Percentiles rank a stretch among this genome's conserved stretches.
Evolutionary conservation across 192 early-diverging fungal species (phyloP).

Genomic region (Coemansia umbellata): DNA sequence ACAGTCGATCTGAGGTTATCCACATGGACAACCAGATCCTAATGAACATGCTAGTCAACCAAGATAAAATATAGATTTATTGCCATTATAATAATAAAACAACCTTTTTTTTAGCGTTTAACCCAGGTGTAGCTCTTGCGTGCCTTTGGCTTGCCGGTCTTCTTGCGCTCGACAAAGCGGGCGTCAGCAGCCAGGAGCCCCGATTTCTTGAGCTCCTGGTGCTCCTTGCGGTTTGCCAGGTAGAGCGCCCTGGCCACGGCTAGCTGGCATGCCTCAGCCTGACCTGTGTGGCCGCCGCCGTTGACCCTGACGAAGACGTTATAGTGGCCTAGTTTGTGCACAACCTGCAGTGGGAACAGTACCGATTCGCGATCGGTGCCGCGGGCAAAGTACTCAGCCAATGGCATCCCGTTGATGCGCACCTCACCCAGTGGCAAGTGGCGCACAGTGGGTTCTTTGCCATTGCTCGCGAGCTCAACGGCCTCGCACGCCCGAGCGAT

Average conservation of each 20-base stretch:
- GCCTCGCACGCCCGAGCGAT: background rate
- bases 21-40: constrained; percentile 42
- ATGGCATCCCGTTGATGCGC: constrained; percentile 73
- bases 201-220: constrained; percentile 56
- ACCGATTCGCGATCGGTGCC: constrained; percentile 63
- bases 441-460: background rate
- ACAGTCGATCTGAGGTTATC: constrained; percentile 24
- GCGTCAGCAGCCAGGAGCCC: constrained; percentile 60
- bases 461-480: background rate
- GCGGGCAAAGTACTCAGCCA: constrained; percentile 72
- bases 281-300: constrained; percentile 81
- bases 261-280: constrained; percentile 81
- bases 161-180: constrained; percentile 91
- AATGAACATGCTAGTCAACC: constrained; percentile 38
- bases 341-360: constrained; percentile 68
- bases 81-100: background rate
- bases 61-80: background rate
- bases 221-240: constrained; percentile 59
- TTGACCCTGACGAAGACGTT: constrained; percentile 80
- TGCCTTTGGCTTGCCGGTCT: constrained; percentile 93
- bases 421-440: constrained; percentile 51
- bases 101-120: constrained; percentile 47
- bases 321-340: constrained; percentile 64
- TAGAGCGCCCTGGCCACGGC: constrained; percentile 72
- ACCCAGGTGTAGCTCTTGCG: constrained; percentile 86